phyloP scores from a whole-genome alignment of 1,284 basidiomycete genomes.

The Leccinum subrobustum region DNA sequence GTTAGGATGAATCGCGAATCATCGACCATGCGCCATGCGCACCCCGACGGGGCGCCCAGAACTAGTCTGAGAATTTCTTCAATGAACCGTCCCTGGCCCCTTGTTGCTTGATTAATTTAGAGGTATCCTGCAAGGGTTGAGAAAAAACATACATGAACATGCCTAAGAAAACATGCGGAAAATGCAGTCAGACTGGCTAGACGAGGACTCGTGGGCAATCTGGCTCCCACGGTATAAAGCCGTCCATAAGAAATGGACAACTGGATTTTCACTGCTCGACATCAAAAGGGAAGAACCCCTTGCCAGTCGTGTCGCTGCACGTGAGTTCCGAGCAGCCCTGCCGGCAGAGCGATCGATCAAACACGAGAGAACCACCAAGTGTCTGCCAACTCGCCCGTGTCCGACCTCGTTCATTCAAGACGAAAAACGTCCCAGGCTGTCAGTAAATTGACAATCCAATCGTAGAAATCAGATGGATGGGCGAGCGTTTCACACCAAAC shows the following conservation, averaged over 20 bases:
- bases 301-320: not conserved
- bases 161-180: conserved; percentile 1
- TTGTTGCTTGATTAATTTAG: conserved; percentile 1
- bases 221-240: not conserved
- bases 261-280: not conserved
- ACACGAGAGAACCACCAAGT: conserved; percentile 3
- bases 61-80: not conserved
- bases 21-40: conserved; percentile 6
- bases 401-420: conserved; percentile 9
- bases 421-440: conserved; percentile 6
- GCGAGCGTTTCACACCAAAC: conserved; percentile 2
- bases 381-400: not conserved
- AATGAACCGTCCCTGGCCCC: not conserved
- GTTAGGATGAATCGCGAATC: conserved; percentile 4
- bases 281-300: not conserved
- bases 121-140: not conserved
- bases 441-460: conserved; percentile 16
- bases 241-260: not conserved
- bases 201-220: not conserved
- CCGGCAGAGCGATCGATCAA: conserved; percentile 6
- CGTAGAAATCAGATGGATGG: not conserved
- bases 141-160: conserved; percentile 1
- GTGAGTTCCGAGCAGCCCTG: not conserved
- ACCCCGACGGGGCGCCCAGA: conserved; percentile 4
- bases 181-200: not conserved